Evolutionary conservation across 495 filamentous ascomycete genomes (phyloP).

Genomic region (Neurospora sp.): DNA sequence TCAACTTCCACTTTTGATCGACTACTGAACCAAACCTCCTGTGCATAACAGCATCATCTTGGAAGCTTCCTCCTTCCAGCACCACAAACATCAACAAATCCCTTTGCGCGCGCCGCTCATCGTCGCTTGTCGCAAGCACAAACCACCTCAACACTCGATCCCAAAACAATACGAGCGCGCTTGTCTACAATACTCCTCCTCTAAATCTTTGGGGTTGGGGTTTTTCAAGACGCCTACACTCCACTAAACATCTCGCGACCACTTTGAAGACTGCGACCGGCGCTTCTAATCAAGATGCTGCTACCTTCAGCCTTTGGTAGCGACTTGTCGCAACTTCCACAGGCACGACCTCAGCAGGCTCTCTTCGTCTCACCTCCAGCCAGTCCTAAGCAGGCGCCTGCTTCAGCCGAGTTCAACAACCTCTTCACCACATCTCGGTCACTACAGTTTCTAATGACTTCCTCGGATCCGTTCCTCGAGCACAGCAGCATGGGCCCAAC

Average conservation of each 20-base stretch:
- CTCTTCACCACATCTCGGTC: conserved; percentile 61
- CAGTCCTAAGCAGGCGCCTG: conserved; percentile 50
- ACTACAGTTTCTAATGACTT: conserved; percentile 55
- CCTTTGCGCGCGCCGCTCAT: background rate
- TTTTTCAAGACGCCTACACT: background rate
- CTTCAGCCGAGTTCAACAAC: conserved; percentile 43
- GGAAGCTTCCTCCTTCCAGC: background rate
- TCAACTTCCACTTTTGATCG: background rate
- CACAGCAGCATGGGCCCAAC: conserved; percentile 24
- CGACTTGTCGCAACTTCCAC: conserved; percentile 46
- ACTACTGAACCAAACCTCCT: background rate
- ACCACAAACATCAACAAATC: background rate
- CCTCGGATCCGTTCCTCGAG: conserved; percentile 22
- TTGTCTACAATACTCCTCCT: background rate
- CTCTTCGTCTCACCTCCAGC: conserved; percentile 54
- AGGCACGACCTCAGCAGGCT: conserved; percentile 42
- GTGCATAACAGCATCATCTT: background rate
- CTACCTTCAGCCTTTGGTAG: conserved; percentile 63
- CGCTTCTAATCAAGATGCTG: conserved; percentile 39
- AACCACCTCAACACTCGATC: background rate
- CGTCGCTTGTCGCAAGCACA: background rate
- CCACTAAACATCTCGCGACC: background rate
- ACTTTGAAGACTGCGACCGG: background rate
- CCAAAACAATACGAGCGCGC: background rate
- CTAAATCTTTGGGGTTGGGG: background rate